Percentiles rank a stretch among this genome's conserved stretches.
These are phyloP conservation scores for Solanum arcanum DNA, from an alignment of 257 asterid genomes.

Conservation along the genomic window DNA sequence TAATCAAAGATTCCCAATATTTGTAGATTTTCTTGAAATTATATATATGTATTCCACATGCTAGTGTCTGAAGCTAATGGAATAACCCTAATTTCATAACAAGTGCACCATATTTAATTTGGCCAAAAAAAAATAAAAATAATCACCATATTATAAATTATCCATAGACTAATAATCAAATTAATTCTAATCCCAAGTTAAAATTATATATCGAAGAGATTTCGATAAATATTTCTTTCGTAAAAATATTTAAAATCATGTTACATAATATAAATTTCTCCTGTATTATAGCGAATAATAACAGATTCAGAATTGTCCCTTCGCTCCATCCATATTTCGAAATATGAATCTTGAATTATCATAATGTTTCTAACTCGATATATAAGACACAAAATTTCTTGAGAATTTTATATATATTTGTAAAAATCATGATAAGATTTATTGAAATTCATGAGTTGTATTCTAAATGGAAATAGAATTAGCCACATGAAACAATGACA, in stretches of 20 bases:
- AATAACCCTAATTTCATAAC: background rate
- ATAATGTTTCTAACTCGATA: background rate
- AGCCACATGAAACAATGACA: background rate
- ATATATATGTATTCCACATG: background rate
- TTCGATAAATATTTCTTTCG: background rate
- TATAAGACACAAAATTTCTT: background rate
- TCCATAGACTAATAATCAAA: background rate
- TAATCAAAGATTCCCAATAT: background rate
- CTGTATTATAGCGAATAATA: background rate
- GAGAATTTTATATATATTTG: background rate
- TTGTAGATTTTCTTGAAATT: background rate
- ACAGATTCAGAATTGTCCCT: background rate
- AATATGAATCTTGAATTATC: background rate
- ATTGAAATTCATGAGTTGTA: background rate
- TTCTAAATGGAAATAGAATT: background rate
- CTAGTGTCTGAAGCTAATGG: background rate
- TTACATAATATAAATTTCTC: background rate
- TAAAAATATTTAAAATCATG: background rate
- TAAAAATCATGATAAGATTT: background rate
- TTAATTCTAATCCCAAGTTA: background rate
- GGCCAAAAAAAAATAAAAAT: background rate
- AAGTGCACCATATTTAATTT: background rate
- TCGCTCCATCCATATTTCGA: rapidly evolving
- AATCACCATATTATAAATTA: background rate
- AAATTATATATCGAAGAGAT: background rate